Percentiles rank a stretch among this genome's conserved stretches.
Evolutionary conservation across 257 asterid genomes (phyloP).

Genomic region (Fraxinus excelsior): DNA sequence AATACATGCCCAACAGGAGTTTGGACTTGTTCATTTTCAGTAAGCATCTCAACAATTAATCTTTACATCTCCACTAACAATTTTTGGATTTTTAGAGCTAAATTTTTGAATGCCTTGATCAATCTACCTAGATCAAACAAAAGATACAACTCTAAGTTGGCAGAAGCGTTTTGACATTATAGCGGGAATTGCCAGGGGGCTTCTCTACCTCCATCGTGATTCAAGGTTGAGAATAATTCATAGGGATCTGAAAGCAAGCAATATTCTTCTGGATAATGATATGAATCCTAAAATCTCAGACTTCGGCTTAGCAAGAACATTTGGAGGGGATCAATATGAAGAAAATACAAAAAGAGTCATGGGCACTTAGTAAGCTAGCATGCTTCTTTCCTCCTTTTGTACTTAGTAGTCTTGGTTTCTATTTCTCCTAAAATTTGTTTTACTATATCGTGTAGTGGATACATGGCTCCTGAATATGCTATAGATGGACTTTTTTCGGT

Average conservation of each 20-base stretch:
- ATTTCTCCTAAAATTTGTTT: not conserved
- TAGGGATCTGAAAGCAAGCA: conserved; percentile 43
- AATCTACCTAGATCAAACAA: conserved; percentile 27
- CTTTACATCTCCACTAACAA: not conserved
- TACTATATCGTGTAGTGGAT: conserved; percentile 26
- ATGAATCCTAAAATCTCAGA: conserved; percentile 40
- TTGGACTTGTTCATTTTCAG: conserved; percentile 33
- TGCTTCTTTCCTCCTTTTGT: not conserved
- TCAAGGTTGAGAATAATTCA: conserved; percentile 39
- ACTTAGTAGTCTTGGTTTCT: not conserved
- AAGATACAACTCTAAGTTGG: conserved; percentile 24
- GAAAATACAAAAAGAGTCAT: conserved; percentile 38
- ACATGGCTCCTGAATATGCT: conserved; percentile 44
- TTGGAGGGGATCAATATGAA: conserved; percentile 32
- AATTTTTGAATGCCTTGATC: not conserved
- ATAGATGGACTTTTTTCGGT: conserved; percentile 35
- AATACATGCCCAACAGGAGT: conserved; percentile 30
- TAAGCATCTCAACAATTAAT: conserved; percentile 6
- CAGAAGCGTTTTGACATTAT: conserved; percentile 26
- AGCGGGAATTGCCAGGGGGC: conserved; percentile 29
- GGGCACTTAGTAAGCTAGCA: conserved; percentile 41
- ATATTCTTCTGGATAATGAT: conserved; percentile 35
- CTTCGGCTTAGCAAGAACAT: conserved; percentile 40
- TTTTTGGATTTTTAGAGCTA: not conserved
- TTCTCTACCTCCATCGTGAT: conserved; percentile 33